A percentile compares a stretch with the other conserved stretches of the same genome.
phyloP scores from a whole-genome alignment of 306 rosid genomes.

The Begonia peltatifolia region DNA sequence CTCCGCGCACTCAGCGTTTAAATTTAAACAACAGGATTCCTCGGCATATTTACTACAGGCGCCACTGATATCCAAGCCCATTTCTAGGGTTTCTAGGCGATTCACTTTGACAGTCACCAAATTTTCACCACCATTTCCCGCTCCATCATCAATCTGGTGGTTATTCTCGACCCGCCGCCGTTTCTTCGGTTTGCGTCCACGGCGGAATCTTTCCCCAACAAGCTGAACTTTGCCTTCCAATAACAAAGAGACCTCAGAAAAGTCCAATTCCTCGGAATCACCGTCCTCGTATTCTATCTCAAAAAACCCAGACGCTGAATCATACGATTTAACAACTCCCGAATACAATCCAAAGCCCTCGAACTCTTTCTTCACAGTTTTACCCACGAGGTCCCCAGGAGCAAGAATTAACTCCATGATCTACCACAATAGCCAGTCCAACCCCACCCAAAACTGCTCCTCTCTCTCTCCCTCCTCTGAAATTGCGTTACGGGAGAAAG shows the following conservation, averaged over 20 bases:
- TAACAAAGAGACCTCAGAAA: slow-evolving; percentile 30
- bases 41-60: slow-evolving; percentile 11
- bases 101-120: slow-evolving; percentile 15
- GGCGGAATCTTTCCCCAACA: slow-evolving; percentile 14
- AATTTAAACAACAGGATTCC: not conserved
- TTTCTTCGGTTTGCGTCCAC: slow-evolving; percentile 61
- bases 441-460: not conserved
- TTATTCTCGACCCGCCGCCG: slow-evolving; percentile 33
- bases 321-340: slow-evolving; percentile 72
- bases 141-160: slow-evolving; percentile 12
- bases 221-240: slow-evolving; percentile 19
- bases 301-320: slow-evolving; percentile 37
- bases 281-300: slow-evolving; percentile 55
- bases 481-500: slow-evolving; percentile 7
- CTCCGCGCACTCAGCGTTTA: slow-evolving; percentile 17
- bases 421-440: slow-evolving; percentile 14
- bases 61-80: slow-evolving; percentile 16
- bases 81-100: slow-evolving; percentile 21
- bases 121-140: slow-evolving; percentile 36
- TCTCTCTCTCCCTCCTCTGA: slow-evolving; percentile 2
- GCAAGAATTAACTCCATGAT: slow-evolving; percentile 18
- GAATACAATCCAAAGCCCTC: slow-evolving; percentile 26
- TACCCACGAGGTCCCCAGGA: slow-evolving; percentile 66
- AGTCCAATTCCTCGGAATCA: slow-evolving; percentile 48
- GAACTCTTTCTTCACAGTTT: slow-evolving; percentile 42